Evolutionary conservation across 441 rosid genomes (phyloP), one percentile per base, ranked within the genome.

Genomic region (Euphorbia celastroides): DNA sequence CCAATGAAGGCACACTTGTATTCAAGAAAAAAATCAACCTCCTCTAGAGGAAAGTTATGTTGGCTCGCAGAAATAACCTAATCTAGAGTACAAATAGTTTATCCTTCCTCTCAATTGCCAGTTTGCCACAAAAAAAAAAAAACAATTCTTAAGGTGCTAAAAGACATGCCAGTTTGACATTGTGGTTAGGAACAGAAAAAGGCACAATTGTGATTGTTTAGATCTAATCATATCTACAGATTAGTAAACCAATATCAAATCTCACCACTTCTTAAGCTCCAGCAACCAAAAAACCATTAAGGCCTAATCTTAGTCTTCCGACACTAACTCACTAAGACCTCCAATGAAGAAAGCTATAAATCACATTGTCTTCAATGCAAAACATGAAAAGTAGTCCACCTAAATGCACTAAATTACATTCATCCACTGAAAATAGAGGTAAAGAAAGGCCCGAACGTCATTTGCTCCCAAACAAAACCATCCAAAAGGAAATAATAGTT

Each of bases 391-490:
- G 17, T 27, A 9, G 26, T 8, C 60, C 26, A 60, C 54, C 36
- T 36, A 34, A 59, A 41, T 59, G 9, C 60, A 71, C 60, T n/a
- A 59, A 58, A 59, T 5, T 56, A 28, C 9, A 16, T 6, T 14
- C 55, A 23, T 10, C 61, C 38, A 61, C 61, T 52, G 2, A 62
- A 28, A 55, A 26, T 13, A 42, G 25, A 54, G 27, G 25, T 9
- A 16, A 62, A 34, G n/a, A 68, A 62, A 25, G 7, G 38, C 34
- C 14, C 54, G 17, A 17, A 36, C 9, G 20, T n/a, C 50, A 64
- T 55, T 65, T 27, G 41, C 57, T 13, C 51, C 32, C 44, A 65
- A 73, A 63, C 26, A 59, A 57, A 36, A 64, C 26, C 34, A 68
- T 3, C 65, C 72, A 54, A 25, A 46, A 46, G 12, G 17, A 46